phyloP scores from a whole-genome alignment of 352 stramenopile species.

The Thraustochytrium striatum region DNA sequence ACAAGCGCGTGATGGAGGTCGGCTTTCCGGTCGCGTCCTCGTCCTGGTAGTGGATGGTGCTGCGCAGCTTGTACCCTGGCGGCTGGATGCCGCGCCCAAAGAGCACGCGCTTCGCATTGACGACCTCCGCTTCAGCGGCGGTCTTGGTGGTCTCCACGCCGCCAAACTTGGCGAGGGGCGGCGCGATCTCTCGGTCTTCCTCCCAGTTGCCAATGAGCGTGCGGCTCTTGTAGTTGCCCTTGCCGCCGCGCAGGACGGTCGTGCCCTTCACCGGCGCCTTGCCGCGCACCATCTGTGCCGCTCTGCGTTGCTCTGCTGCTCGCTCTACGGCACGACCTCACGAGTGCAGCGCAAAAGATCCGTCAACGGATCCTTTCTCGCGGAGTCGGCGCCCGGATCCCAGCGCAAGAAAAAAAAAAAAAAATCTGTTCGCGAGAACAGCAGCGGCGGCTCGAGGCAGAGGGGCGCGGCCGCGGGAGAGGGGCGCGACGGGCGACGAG shows the following conservation, averaged over 20 bases:
- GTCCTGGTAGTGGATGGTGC: conserved; percentile 3
- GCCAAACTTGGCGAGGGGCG: neutral
- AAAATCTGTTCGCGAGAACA: no score
- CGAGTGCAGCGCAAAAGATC: no score
- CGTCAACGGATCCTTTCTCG: no score
- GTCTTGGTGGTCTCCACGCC: conserved; percentile 27
- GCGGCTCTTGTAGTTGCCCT: neutral
- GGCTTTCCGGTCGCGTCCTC: neutral
- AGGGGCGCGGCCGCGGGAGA: neutral
- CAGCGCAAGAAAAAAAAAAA: no score
- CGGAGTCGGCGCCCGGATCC: no score
- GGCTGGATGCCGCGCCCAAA: neutral
- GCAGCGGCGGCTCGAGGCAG: no score
- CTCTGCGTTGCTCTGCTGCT: no score
- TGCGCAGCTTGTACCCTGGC: neutral
- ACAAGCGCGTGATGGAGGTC: neutral
- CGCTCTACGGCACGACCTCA: no score
- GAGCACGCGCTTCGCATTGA: neutral
- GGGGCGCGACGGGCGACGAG: neutral
- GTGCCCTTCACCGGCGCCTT: no score
- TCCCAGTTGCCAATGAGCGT: conserved; percentile 41
- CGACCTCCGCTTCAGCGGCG: neutral
- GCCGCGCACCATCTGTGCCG: no score
- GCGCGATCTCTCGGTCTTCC: neutral
- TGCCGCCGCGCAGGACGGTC: conserved; percentile 12